These are phyloP conservation scores for Phytophthora boehmeriae DNA, from an alignment of 352 stramenopile genomes.

Conservation along the genomic window DNA sequence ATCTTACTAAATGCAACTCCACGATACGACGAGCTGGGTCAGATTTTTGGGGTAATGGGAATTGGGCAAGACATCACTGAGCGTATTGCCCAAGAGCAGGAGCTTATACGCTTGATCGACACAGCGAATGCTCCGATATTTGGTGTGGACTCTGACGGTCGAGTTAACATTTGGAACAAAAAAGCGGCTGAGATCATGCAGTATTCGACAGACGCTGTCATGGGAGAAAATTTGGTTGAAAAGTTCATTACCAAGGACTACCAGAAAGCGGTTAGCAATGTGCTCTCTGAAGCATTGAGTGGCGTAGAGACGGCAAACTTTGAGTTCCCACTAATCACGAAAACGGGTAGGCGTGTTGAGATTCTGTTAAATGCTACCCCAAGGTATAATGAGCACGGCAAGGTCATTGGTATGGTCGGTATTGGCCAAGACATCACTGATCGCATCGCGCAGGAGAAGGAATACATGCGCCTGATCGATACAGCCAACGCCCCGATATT, in stretches of 20 bases:
- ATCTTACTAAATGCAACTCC: constrained; percentile 80
- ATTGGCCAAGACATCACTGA: constrained; percentile 74
- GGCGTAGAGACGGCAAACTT: constrained; percentile 65
- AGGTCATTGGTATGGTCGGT: constrained; percentile 63
- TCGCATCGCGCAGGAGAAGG: constrained; percentile 67
- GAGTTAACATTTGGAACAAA: constrained; percentile 74
- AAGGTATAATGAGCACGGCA: constrained; percentile 49
- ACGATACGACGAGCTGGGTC: constrained; percentile 60
- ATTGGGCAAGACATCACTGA: constrained; percentile 82
- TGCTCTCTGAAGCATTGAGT: constrained; percentile 61
- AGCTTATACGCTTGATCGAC: constrained; percentile 70
- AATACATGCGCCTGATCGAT: constrained; percentile 73
- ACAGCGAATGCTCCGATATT: constrained; percentile 79
- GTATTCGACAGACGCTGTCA: constrained; percentile 61
- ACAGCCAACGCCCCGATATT: constrained; percentile 76
- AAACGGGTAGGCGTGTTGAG: constrained; percentile 42
- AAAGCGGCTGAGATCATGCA: constrained; percentile 71
- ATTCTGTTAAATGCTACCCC: constrained; percentile 61
- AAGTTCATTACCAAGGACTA: constrained; percentile 71
- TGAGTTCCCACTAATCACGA: constrained; percentile 70
- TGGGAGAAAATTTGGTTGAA: constrained; percentile 62
- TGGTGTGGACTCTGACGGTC: constrained; percentile 62
- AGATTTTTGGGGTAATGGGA: constrained; percentile 82
- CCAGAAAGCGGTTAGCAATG: constrained; percentile 52
- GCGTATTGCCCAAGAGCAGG: constrained; percentile 66